Percentiles rank a stretch among this genome's conserved stretches.
Conservation (phyloP, 345 rosid species). For the Physaria fendleri region DNA sequence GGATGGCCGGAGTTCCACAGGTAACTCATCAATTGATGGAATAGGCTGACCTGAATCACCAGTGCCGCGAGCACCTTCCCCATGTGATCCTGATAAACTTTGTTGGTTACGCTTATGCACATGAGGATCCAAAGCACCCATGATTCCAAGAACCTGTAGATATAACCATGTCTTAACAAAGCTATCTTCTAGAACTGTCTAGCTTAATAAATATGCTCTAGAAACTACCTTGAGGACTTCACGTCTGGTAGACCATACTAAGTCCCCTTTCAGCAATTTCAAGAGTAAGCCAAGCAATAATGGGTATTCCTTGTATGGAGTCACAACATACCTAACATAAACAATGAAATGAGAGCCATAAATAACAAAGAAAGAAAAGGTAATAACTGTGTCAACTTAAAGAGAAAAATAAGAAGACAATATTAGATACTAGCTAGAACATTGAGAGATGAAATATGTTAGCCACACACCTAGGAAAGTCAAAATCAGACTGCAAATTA, state of each 20-base stretch:
- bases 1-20: constrained; percentile 90
- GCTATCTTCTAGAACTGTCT: constrained; percentile 9
- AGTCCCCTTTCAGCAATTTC: constrained; percentile 93
- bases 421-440: neutral
- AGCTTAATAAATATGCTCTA: constrained; percentile 15
- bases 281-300: constrained; percentile 86
- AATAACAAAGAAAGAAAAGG: constrained; percentile 8
- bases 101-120: constrained; percentile 85
- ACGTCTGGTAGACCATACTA: constrained; percentile 91
- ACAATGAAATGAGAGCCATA: constrained; percentile 17
- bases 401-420: neutral
- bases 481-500: constrained; percentile 12
- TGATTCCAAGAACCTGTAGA: constrained; percentile 90
- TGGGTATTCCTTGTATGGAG: constrained; percentile 93
- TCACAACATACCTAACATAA: constrained; percentile 74
- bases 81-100: constrained; percentile 68
- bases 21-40: constrained; percentile 75
- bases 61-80: constrained; percentile 81
- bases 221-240: constrained; percentile 89
- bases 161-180: constrained; percentile 27
- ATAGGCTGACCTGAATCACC: constrained; percentile 95
- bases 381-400: neutral
- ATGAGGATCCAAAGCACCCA: constrained; percentile 99
- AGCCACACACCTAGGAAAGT: constrained; percentile 13
- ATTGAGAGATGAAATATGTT: constrained; percentile 12